These are phyloP conservation scores for Neurospora hispaniola DNA, from an alignment of 495 filamentous ascomycete species.

Conservation along the genomic window DNA sequence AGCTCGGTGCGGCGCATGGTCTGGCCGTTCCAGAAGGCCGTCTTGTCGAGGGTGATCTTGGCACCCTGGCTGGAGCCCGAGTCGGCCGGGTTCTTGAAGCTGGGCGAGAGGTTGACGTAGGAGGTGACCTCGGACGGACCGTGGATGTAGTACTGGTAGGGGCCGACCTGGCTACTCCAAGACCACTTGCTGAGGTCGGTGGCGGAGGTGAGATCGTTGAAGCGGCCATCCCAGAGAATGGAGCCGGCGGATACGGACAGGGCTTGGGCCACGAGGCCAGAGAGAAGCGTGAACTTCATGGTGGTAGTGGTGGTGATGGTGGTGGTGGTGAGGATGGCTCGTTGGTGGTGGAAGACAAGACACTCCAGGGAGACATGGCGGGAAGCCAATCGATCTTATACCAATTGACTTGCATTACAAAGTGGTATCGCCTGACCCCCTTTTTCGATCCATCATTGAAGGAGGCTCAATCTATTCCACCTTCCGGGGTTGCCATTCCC, in stretches of 20 bases:
- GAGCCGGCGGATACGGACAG: constrained; percentile 25
- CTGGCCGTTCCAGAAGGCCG: constrained; percentile 49
- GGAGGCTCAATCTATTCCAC: background rate
- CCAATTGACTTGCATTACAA: background rate
- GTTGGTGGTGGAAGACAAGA: background rate
- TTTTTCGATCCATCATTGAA: background rate
- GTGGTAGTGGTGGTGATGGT: constrained; percentile 5
- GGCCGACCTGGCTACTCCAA: constrained; percentile 53
- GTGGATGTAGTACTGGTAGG: constrained; percentile 70
- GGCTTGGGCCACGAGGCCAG: constrained; percentile 12
- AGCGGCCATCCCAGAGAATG: constrained; percentile 51
- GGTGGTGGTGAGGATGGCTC: background rate
- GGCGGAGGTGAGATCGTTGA: constrained; percentile 44
- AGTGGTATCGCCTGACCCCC: background rate
- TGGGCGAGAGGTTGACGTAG: constrained; percentile 45
- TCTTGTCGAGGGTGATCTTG: constrained; percentile 58
- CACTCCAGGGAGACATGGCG: background rate
- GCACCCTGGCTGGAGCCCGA: constrained; percentile 49
- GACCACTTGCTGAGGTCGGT: constrained; percentile 51
- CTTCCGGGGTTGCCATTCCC: background rate
- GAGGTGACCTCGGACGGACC: constrained; percentile 40
- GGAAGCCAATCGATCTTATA: background rate
- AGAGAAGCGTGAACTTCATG: constrained; percentile 21
- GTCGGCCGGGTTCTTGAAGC: constrained; percentile 60
- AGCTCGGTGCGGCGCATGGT: constrained; percentile 48